These are phyloP conservation scores for Dendrobium chrysotoxum DNA, from an alignment of 106 monocot species.

Conservation along the genomic window DNA sequence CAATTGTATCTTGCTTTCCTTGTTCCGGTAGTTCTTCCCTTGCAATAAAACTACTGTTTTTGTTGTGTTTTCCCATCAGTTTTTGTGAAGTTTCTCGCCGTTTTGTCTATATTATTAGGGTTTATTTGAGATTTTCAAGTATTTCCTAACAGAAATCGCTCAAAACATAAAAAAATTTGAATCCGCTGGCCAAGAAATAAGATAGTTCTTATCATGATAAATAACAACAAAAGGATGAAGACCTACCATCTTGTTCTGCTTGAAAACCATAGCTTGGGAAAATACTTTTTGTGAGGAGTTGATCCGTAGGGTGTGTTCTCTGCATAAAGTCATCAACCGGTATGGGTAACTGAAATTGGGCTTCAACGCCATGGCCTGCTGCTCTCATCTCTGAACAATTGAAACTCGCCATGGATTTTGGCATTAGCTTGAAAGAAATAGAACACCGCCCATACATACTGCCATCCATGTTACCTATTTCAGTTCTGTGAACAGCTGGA, in stretches of 20 bases:
- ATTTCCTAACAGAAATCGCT: background rate
- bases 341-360: slow-evolving; percentile 77
- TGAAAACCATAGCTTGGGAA: slow-evolving; percentile 36
- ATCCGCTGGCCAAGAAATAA: background rate
- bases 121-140: too few species aligned
- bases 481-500: slow-evolving; percentile 57
- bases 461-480: slow-evolving; percentile 46
- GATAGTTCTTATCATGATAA: background rate
- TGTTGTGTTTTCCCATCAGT: too few species aligned
- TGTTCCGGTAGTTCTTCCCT: too few species aligned
- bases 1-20: too few species aligned
- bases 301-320: slow-evolving; percentile 65
- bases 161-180: background rate
- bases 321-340: slow-evolving; percentile 93
- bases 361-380: slow-evolving; percentile 84
- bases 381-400: slow-evolving; percentile 86
- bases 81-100: too few species aligned
- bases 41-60: too few species aligned
- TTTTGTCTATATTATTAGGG: too few species aligned
- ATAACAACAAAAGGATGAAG: slow-evolving; percentile 6
- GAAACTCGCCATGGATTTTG: slow-evolving; percentile 82
- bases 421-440: slow-evolving; percentile 84
- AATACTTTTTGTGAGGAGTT: slow-evolving; percentile 41
- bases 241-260: slow-evolving; percentile 67
- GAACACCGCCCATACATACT: slow-evolving; percentile 82